Base-by-base conservation (phyloP, 139 green algal species). In the Chlamydomonas incerta region DNA sequence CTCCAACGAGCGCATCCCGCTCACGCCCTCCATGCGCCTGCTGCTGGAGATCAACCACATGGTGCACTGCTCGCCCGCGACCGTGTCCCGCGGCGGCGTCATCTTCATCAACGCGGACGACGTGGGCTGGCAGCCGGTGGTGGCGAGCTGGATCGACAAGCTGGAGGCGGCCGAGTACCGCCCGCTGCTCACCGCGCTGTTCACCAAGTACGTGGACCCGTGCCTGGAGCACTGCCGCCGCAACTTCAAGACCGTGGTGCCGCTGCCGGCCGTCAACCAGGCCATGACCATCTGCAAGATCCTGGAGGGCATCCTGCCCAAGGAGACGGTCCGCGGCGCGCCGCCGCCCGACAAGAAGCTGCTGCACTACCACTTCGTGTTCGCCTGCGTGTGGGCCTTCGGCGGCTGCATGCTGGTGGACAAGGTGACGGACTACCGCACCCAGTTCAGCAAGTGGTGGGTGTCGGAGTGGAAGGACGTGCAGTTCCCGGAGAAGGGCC, bases 251-350 rank as follows among this genome's bases (percentile, higher is more conserved):
- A 92, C 82, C 15, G 93, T 99, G 69, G 91, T 97, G 33, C 95
- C 95, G 3, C 81, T 98, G 75, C 91, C 93, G 4, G 81, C 91
- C 18, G 88, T 98, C 80, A 96, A 93, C 86, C 92, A 97, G 89
- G 95, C 93, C n/a, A 91, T 94, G 91, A 97, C 95, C n/a, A 88
- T 99, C 60, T 97, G 94, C 92, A 95, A 98, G 92, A 97, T 98
- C 83, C 91, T 99, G 35, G 96, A 99, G 87, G 93, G 93, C 37
- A 93, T 99, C 63, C 87, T 98, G 85, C 94, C 93, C 52, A 92
- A 96, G 91, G 92, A 93, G 72, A 74, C 69, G 1, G 82, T 80
- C 57, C 73, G 81, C 69, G 93, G 91, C 2, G 88, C 94, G 6
- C 92, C 94, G 5, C 85, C 91, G 0, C 92, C 92, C 1, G 95